phyloP scores from a whole-genome alignment of 2,329 filamentous ascomycete genomes.

The Botrytis pseudocinerea region DNA sequence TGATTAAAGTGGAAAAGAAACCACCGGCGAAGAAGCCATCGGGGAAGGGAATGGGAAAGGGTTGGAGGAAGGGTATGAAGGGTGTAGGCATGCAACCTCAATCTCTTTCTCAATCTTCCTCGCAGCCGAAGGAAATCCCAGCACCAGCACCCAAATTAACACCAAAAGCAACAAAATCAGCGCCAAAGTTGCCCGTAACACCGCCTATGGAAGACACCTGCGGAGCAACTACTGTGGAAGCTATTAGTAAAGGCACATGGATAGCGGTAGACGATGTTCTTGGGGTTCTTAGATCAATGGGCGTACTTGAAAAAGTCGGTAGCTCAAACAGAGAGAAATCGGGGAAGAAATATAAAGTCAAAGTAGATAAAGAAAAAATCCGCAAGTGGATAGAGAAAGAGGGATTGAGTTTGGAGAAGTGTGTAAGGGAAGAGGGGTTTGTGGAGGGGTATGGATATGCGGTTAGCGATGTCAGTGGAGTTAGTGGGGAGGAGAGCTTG shows the following conservation, averaged over 20 bases:
- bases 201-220: not conserved
- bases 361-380: constrained; percentile 53
- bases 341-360: constrained; percentile 48
- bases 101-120: not conserved
- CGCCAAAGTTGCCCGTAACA: not conserved
- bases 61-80: constrained; percentile 23
- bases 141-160: not conserved
- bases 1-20: constrained; percentile 36
- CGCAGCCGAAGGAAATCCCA: not conserved
- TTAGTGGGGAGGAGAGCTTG: not conserved
- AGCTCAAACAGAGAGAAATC: constrained; percentile 41
- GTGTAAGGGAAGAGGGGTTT: constrained; percentile 76
- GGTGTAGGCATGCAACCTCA: constrained; percentile 19
- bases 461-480: constrained; percentile 34
- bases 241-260: constrained; percentile 76
- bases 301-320: constrained; percentile 61
- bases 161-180: not conserved
- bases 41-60: constrained; percentile 21
- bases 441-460: constrained; percentile 62
- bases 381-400: constrained; percentile 67
- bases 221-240: constrained; percentile 49
- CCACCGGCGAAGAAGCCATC: constrained; percentile 2
- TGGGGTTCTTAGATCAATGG: constrained; percentile 76
- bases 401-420: constrained; percentile 67
- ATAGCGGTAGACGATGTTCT: constrained; percentile 85